Conservation (phyloP, 2,329 filamentous ascomycete genomes). For the Xylogone sp. region DNA sequence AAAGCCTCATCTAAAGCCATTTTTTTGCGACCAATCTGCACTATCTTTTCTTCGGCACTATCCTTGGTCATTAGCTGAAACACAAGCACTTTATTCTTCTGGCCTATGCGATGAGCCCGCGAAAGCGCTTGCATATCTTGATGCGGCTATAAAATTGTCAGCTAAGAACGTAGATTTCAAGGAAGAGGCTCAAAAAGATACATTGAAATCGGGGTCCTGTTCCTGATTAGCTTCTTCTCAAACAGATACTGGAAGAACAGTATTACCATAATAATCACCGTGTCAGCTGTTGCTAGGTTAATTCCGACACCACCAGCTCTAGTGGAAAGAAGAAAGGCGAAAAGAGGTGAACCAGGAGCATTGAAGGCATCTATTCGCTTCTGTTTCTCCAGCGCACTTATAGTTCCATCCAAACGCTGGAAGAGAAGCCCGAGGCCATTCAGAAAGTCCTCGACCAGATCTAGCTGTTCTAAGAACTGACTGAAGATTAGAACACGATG, state of each 20-base stretch:
- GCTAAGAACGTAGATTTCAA: not conserved
- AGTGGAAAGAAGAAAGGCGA: conserved; percentile 90
- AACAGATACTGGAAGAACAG: conserved; percentile 58
- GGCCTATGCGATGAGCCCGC: conserved; percentile 91
- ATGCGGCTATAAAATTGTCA: conserved; percentile 62
- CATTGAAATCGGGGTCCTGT: conserved; percentile 29
- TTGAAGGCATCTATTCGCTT: conserved; percentile 94
- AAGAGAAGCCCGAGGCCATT: conserved; percentile 68
- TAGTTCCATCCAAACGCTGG: conserved; percentile 80
- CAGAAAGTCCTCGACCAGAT: conserved; percentile 90
- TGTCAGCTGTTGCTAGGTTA: conserved; percentile 94
- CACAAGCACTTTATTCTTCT: conserved; percentile 92
- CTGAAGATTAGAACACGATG: conserved; percentile 94
- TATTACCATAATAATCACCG: conserved; percentile 87
- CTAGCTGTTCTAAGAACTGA: conserved; percentile 85
- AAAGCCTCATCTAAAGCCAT: conserved; percentile 93
- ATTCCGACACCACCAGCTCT: conserved; percentile 95
- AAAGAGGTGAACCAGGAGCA: conserved; percentile 73
- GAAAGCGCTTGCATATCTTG: conserved; percentile 96
- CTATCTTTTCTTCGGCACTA: conserved; percentile 90
- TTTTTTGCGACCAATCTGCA: conserved; percentile 93
- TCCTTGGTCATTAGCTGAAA: conserved; percentile 91
- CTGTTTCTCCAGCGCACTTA: conserved; percentile 83
- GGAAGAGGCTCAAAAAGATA: conserved; percentile 4
- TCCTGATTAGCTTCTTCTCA: conserved; percentile 7